These are phyloP conservation scores for Solanum sparsipilum DNA, from an alignment of 257 asterid species.

Conservation along the genomic window DNA sequence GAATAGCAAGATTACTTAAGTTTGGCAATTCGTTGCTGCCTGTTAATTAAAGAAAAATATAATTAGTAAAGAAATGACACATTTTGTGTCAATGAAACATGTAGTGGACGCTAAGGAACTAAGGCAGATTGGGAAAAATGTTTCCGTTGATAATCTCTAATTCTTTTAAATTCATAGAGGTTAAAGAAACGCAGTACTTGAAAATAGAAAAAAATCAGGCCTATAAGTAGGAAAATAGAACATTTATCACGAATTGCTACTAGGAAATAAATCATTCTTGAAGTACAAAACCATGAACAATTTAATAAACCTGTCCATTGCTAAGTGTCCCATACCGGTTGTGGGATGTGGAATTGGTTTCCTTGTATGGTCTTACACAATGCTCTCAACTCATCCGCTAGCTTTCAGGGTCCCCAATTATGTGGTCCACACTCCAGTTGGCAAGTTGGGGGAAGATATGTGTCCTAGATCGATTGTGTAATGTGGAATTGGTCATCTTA, in stretches of 20 bases:
- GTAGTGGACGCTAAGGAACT: not conserved
- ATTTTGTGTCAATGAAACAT: not conserved
- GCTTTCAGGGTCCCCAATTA: not conserved
- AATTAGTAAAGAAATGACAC: not conserved
- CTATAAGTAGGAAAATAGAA: not conserved
- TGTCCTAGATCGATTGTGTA: not conserved
- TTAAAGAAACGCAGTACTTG: not conserved
- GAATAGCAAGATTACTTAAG: not conserved
- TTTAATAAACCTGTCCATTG: not conserved
- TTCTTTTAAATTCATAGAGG: not conserved
- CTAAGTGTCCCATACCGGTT: too few species aligned
- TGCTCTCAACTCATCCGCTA: not conserved
- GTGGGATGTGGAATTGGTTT: not conserved
- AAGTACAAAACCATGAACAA: not conserved
- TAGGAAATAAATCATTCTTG: not conserved
- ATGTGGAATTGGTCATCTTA: not conserved
- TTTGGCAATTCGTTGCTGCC: slow-evolving; percentile 46
- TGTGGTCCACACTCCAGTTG: not conserved
- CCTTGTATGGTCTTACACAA: not conserved
- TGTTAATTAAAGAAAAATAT: slow-evolving; percentile 3
- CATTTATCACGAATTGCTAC: not conserved
- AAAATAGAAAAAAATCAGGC: not conserved
- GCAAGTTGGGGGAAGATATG: not conserved
- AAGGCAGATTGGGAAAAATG: not conserved
- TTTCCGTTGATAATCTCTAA: not conserved